Conservation (phyloP, 2,329 filamentous ascomycete genomes). For the Stenocarpella maydis region DNA sequence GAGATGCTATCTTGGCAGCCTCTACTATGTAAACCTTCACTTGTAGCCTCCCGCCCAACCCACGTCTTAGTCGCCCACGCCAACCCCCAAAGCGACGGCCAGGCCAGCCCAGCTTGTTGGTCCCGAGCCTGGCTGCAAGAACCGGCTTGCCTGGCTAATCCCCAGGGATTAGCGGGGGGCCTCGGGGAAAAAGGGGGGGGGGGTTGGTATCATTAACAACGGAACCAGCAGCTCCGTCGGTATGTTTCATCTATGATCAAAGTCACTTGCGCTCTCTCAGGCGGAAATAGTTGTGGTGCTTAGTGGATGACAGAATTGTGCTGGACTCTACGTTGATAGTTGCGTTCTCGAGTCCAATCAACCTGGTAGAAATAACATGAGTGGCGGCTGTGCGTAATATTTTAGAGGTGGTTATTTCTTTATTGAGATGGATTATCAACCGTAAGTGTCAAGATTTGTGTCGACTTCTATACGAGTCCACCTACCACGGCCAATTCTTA, state of each 20-base stretch:
- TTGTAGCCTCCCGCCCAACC: constrained; percentile 20
- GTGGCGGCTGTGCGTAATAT: not conserved
- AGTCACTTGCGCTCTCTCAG: not conserved
- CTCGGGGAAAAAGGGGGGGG: too few species aligned
- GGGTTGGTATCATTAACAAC: too few species aligned
- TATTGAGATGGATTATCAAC: too few species aligned
- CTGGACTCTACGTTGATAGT: not conserved
- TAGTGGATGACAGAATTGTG: too few species aligned
- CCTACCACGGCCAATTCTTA: too few species aligned
- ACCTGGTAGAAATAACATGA: not conserved
- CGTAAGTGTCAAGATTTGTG: too few species aligned
- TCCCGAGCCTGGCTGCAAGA: not conserved
- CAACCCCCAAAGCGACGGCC: constrained; percentile 4
- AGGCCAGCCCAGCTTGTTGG: not conserved
- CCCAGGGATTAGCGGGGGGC: not conserved
- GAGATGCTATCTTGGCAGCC: not conserved
- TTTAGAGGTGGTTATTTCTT: too few species aligned
- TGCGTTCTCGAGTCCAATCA: not conserved
- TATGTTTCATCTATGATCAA: not conserved
- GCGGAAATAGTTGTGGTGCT: too few species aligned
- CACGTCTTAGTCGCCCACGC: not conserved
- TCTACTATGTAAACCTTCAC: not conserved
- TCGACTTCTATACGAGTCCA: too few species aligned
- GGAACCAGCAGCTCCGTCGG: too few species aligned
- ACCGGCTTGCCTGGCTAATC: constrained; percentile 14